Percentiles rank a stretch among this genome's conserved stretches.
Evolutionary conservation across 2,329 filamentous ascomycete species (phyloP).

Genomic region (Penicillium sp.): DNA sequence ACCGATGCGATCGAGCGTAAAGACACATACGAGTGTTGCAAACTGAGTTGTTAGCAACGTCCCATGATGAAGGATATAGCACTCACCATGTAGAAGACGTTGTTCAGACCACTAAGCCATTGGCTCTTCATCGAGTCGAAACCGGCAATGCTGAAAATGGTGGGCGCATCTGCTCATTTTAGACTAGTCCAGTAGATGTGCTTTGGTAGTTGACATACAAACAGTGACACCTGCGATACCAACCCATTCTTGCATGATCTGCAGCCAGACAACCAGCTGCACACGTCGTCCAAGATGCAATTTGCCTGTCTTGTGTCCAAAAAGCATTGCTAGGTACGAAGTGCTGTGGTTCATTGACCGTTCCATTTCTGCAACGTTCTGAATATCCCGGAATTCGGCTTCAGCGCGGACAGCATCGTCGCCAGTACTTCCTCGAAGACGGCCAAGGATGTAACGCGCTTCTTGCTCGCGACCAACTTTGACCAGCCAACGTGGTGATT

Average conservation of each 20-base stretch:
- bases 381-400: constrained; percentile 60
- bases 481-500: constrained; percentile 52
- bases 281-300: constrained; percentile 60
- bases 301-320: constrained; percentile 56
- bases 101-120: constrained; percentile 55
- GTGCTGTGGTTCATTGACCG: constrained; percentile 45
- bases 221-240: constrained; percentile 63
- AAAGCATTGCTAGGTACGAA: constrained; percentile 58
- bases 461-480: constrained; percentile 60
- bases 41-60: too few relatives aligned
- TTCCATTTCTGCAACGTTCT: constrained; percentile 55
- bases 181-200: too few relatives aligned
- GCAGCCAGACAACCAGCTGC: constrained; percentile 62
- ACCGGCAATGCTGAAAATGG: constrained; percentile 59
- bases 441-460: constrained; percentile 55
- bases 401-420: constrained; percentile 49
- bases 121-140: constrained; percentile 53
- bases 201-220: too few relatives aligned
- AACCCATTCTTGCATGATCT: constrained; percentile 63
- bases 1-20: constrained; percentile 60
- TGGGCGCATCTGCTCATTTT: too few relatives aligned
- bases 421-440: constrained; percentile 53
- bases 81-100: constrained; percentile 49
- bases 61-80: too few relatives aligned
- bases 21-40: constrained; percentile 59